These are phyloP conservation scores for Ophiosphaerella herpotricha DNA, from an alignment of 2,329 filamentous ascomycete genomes.

Conservation along the genomic window DNA sequence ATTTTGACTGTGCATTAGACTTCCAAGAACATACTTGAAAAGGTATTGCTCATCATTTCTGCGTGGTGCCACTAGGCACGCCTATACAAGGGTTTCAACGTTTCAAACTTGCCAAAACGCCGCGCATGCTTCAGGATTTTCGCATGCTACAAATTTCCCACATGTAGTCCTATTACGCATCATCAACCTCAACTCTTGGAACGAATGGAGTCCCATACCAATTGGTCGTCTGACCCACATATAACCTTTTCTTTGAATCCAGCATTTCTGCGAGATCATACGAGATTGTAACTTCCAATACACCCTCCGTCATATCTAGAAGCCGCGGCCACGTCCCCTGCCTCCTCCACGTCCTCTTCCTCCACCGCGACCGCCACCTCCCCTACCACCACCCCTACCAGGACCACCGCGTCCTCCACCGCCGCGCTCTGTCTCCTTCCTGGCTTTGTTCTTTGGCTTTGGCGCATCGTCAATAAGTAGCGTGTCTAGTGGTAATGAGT, in stretches of 20 bases:
- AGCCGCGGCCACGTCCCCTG: conserved; percentile 46
- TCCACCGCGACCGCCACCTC: conserved; percentile 39
- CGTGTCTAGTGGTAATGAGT: conserved; percentile 92
- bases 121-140: conserved; percentile 19
- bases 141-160: conserved; percentile 13
- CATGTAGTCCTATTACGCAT: conserved; percentile 22
- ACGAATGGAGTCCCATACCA: conserved; percentile 21
- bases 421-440: conserved; percentile 76
- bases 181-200: conserved; percentile 23
- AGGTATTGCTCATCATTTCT: conserved; percentile 35
- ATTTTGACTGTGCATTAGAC: neutral
- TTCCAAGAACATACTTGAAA: conserved; percentile 1
- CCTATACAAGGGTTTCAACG: conserved; percentile 14
- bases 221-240: conserved; percentile 8
- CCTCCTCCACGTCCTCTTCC: conserved; percentile 50
- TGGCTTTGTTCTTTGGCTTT: conserved; percentile 99
- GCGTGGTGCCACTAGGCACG: conserved; percentile 14
- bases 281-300: conserved; percentile 6
- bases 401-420: conserved; percentile 55
- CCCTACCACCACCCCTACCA: conserved; percentile 53
- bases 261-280: conserved; percentile 2
- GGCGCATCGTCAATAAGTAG: conserved; percentile 94
- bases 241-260: conserved; percentile 3
- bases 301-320: conserved; percentile 15
- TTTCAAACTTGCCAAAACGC: conserved; percentile 21